Evolutionary conservation across 208 protist species (phyloP), one percentile per base, ranked within the genome.

Genomic region (Acanthamoeba royreba): DNA sequence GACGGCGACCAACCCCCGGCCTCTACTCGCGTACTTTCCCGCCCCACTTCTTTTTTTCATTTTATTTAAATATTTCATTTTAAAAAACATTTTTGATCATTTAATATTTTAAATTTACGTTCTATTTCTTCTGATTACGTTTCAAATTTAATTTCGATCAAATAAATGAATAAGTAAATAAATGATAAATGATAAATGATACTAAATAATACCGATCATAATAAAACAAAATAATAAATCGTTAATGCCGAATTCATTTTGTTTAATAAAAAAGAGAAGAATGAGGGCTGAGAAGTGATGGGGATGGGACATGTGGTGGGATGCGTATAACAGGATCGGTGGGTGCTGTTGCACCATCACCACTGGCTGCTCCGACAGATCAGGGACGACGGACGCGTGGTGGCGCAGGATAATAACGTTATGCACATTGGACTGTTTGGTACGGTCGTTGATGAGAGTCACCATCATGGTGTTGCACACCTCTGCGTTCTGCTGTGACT

Each of bases 341-440:
- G 83, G 83, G 83, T 90, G 47, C 83, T 90, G 83, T 35, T 90
- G 43, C 83, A 90, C 8, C 83, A 90, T 19, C 83, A 90, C 40
- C 83, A 90, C 83, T 90, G 83, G 83, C 47, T 83, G 72, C 42
- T 83, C 42, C 45, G 52, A 43, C 35, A 9, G 42, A 43, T 83
- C 1, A 38, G 52, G 72, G 72, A 83, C 1, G 72, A 83, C 35
- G 72, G 72, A n/a, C 72, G 72, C 72, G 43, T 83, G 42, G 25
- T 22, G 5, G 19, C 43, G 17, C n/a, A 4, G 35, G 1, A 38
- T 43, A 83, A 79, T 22, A 28, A 28, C 58, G n/a, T n/a, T n/a
- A n/a, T n/a, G n/a, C n/a, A n/a, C n/a, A n/a, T n/a, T n/a, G n/a
- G n/a, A n/a, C n/a, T n/a, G n/a, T 69, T 69, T 25, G 13, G 33